Evolutionary conservation across 2,329 filamentous ascomycete species (phyloP).

Genomic region (Penicillium olsonii): DNA sequence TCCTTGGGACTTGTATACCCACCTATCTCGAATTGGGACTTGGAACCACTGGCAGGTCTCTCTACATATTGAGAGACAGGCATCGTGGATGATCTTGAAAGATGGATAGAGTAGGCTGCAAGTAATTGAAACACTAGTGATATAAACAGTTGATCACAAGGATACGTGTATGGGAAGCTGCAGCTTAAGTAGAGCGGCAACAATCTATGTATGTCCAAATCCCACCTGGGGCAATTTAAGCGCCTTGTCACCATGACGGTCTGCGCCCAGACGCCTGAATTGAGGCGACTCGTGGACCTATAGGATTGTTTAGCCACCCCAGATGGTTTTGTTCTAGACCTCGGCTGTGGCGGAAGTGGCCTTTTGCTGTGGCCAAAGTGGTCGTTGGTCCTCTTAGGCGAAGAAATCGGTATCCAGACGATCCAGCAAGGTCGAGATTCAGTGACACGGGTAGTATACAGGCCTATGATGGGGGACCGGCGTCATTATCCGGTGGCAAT

Average conservation of each 20-base stretch:
- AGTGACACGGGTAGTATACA: background rate
- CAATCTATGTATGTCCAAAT: background rate
- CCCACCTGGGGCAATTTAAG: background rate
- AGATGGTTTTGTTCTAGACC: conserved; percentile 3
- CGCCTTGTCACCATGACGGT: conserved; percentile 9
- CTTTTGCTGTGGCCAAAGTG: background rate
- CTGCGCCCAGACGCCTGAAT: background rate
- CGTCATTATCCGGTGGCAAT: background rate
- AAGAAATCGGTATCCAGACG: background rate
- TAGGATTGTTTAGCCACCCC: background rate
- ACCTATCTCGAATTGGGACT: conserved; percentile 39
- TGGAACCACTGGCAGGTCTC: conserved; percentile 23
- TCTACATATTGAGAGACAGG: conserved; percentile 16
- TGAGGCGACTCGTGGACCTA: background rate
- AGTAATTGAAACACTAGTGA: background rate
- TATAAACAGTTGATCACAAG: background rate
- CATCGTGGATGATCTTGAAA: conserved; percentile 15
- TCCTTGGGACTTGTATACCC: conserved; percentile 2
- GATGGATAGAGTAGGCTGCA: background rate
- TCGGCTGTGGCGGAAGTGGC: conserved; percentile 1
- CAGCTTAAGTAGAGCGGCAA: conserved; percentile 1
- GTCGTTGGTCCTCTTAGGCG: background rate
- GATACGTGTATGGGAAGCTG: background rate
- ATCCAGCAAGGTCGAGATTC: no score
- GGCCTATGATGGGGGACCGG: background rate